Percentiles rank a stretch among this genome's conserved stretches.
Evolutionary conservation across 129 eudicot genomes (phyloP).

Genomic region (Helianthus tuberosus): DNA sequence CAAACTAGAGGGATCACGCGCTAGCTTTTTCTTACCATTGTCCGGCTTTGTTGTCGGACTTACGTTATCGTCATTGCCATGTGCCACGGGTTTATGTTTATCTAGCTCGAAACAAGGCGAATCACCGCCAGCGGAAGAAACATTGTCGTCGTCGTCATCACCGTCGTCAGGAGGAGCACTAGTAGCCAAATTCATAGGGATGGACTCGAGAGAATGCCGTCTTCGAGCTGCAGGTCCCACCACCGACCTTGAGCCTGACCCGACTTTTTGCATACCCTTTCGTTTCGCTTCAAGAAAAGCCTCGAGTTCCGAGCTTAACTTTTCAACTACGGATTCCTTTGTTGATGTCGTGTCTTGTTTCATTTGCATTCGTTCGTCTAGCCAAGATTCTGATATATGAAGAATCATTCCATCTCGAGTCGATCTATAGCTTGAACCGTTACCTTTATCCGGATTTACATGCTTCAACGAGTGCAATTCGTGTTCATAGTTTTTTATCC

Average conservation of each 20-base stretch:
- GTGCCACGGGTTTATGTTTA: slow-evolving; percentile 56
- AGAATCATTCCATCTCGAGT: slow-evolving; percentile 67
- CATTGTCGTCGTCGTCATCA: slow-evolving; percentile 43
- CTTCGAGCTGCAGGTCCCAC: slow-evolving; percentile 38
- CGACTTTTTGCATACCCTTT: slow-evolving; percentile 13
- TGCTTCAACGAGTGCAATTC: slow-evolving; percentile 67
- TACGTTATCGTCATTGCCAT: slow-evolving; percentile 22
- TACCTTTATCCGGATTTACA: slow-evolving; percentile 41
- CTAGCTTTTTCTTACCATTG: slow-evolving; percentile 42
- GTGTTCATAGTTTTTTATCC: slow-evolving; percentile 69
- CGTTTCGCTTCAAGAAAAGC: slow-evolving; percentile 61
- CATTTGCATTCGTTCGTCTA: slow-evolving; percentile 87
- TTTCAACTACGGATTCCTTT: slow-evolving; percentile 56
- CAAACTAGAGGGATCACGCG: slow-evolving; percentile 52
- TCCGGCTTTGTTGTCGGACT: slow-evolving; percentile 36
- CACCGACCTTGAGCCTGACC: slow-evolving; percentile 21
- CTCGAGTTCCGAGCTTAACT: slow-evolving; percentile 74
- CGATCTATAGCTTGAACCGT: slow-evolving; percentile 30
- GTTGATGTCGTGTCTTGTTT: slow-evolving; percentile 46
- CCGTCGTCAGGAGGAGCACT: slow-evolving; percentile 82
- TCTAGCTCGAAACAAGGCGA: slow-evolving; percentile 85
- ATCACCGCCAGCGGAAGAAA: slow-evolving; percentile 57
- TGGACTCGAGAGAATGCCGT: slow-evolving; percentile 79
- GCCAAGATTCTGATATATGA: slow-evolving; percentile 93
- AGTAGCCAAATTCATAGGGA: slow-evolving; percentile 69